A percentile compares a stretch with the other conserved stretches of the same genome.
Conservation (phyloP, 805 yeast species). For the Candida coleopterorum region DNA sequence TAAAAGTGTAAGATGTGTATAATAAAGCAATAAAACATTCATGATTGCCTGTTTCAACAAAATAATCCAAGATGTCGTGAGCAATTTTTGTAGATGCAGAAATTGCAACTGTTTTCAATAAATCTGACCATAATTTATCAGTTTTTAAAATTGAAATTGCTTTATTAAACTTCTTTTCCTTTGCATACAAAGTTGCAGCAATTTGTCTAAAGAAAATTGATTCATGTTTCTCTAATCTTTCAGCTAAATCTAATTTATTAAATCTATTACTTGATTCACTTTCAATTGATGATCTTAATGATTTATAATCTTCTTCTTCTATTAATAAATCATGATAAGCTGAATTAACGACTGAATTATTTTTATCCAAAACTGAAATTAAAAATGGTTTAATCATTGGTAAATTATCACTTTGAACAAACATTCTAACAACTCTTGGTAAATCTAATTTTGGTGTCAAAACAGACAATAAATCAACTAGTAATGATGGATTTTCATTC, state of each 20-base stretch:
- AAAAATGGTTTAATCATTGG: slow-evolving; percentile 95
- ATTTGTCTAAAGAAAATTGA: slow-evolving; percentile 92
- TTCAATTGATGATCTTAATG: slow-evolving; percentile 82
- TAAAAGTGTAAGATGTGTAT: slow-evolving; percentile 76
- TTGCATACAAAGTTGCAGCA: slow-evolving; percentile 89
- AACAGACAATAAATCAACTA: slow-evolving; percentile 80
- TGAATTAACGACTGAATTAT: slow-evolving; percentile 84
- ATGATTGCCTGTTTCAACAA: slow-evolving; percentile 94
- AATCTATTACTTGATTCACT: slow-evolving; percentile 73
- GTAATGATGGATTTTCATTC: slow-evolving; percentile 83
- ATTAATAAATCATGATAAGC: slow-evolving; percentile 94
- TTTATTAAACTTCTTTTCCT: slow-evolving; percentile 90
- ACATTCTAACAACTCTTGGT: slow-evolving; percentile 90
- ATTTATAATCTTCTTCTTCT: slow-evolving; percentile 94
- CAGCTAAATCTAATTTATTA: slow-evolving; percentile 89
- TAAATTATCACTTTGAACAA: slow-evolving; percentile 90
- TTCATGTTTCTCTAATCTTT: slow-evolving; percentile 86
- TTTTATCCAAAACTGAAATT: slow-evolving; percentile 85
- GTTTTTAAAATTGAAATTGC: slow-evolving; percentile 83
- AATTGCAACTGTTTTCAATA: slow-evolving; percentile 84
- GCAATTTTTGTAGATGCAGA: slow-evolving; percentile 79
- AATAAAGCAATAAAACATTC: slow-evolving; percentile 91
- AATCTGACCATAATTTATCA: slow-evolving; percentile 93
- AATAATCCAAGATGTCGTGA: slow-evolving; percentile 82
- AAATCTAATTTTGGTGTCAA: slow-evolving; percentile 88